Evolutionary conservation across 2,329 filamentous ascomycete genomes (phyloP).

Genomic region (Sporothrix mexicana): DNA sequence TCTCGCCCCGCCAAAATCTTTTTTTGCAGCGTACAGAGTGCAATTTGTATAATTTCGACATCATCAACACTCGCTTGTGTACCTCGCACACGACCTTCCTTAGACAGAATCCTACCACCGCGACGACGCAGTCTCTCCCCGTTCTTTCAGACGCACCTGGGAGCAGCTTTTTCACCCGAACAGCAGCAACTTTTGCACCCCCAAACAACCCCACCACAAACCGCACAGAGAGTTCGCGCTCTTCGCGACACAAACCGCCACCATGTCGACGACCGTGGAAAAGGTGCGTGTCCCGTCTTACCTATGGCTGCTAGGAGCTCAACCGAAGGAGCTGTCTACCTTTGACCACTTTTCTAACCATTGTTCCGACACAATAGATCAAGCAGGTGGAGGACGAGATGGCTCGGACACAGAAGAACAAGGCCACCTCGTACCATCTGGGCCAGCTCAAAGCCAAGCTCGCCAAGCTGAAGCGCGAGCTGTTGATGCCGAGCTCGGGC

Average conservation of each 20-base stretch:
- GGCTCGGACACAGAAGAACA: constrained; percentile 97
- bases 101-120: neutral
- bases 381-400: constrained; percentile 98
- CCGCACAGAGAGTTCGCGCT: constrained; percentile 16
- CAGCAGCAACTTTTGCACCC: neutral
- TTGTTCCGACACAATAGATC: constrained; percentile 64
- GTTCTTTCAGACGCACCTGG: neutral
- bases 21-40: constrained; percentile 22
- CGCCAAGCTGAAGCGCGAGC: constrained; percentile 94
- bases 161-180: neutral
- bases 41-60: constrained; percentile 4
- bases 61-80: neutral
- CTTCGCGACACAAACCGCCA: constrained; percentile 47
- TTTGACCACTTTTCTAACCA: constrained; percentile 31
- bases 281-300: constrained; percentile 63
- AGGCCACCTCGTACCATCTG: constrained; percentile 90
- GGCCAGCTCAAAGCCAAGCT: constrained; percentile 98
- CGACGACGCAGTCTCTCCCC: neutral
- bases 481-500: constrained; percentile 79
- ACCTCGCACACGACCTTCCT: neutral
- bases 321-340: neutral
- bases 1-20: constrained; percentile 37
- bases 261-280: constrained; percentile 95
- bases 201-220: neutral
- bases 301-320: too few relatives aligned